Conservation (phyloP, 768 basidiomycete genomes). For the Auricularia auricula-judae region DNA sequence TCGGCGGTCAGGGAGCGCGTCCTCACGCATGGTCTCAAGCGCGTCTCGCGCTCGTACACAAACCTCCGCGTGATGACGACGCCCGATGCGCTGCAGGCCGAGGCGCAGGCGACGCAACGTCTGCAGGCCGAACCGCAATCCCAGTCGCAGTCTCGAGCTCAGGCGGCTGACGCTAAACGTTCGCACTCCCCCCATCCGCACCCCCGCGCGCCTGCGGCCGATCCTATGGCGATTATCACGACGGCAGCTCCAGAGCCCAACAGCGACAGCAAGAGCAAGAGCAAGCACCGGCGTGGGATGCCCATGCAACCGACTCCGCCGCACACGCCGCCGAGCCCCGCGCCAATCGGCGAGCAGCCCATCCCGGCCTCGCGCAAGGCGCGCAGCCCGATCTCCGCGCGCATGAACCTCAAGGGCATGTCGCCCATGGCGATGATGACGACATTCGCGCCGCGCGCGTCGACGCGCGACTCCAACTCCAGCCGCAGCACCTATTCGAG, state of each 20-base stretch:
- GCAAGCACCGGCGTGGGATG: too few relatives aligned
- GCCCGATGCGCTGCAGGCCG: neutral
- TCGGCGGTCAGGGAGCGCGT: neutral
- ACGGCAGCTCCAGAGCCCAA: too few relatives aligned
- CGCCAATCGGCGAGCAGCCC: neutral
- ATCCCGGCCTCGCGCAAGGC: neutral
- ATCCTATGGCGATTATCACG: neutral
- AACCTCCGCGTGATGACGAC: neutral
- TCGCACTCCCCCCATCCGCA: neutral
- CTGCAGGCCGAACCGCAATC: neutral
- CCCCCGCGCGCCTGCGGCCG: neutral
- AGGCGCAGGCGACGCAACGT: neutral
- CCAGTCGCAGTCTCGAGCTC: too few relatives aligned
- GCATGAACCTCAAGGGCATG: neutral
- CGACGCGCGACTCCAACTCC: neutral
- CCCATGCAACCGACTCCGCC: too few relatives aligned
- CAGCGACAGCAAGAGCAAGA: too few relatives aligned
- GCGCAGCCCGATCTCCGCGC: neutral
- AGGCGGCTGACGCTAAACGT: too few relatives aligned
- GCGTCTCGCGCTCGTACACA: neutral
- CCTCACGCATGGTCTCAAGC: neutral
- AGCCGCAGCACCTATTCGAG: neutral
- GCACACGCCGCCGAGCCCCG: neutral
- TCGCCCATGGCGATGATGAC: neutral
- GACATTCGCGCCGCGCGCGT: neutral